A percentile compares a stretch with the other conserved stretches of the same genome.
These are phyloP conservation scores for Nematocida sp. DNA, from an alignment of 371 early-diverging fungal genomes.

Conservation along the genomic window DNA sequence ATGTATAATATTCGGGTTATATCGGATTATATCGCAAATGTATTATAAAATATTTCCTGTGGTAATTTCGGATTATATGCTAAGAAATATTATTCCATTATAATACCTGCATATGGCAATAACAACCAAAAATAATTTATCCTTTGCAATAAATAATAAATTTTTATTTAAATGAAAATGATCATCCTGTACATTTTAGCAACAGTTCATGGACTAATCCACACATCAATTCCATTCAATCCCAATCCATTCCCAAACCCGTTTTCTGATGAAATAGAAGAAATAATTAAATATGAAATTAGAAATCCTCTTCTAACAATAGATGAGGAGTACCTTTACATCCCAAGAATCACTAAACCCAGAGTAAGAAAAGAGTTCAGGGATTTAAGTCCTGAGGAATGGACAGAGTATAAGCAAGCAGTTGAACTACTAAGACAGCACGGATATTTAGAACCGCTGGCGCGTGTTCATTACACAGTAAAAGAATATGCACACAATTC, in stretches of 20 bases:
- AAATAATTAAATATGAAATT: neutral
- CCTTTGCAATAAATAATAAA: too few relatives aligned
- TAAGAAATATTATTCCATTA: too few relatives aligned
- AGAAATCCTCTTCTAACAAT: conserved; percentile 1
- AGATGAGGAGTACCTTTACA: conserved; percentile 7
- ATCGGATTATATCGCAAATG: too few relatives aligned
- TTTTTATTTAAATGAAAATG: neutral
- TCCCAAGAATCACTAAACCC: neutral
- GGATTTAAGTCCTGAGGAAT: conserved; percentile 50
- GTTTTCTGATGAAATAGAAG: neutral
- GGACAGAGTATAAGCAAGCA: conserved; percentile 47
- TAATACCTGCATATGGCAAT: too few relatives aligned
- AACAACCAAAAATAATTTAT: too few relatives aligned
- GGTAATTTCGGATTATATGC: too few relatives aligned
- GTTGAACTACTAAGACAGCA: conserved; percentile 28
- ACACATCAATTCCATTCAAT: conserved; percentile 6
- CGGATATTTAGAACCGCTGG: conserved; percentile 35
- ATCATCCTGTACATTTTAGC: neutral
- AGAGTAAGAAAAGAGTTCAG: conserved; percentile 53
- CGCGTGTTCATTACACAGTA: conserved; percentile 48
- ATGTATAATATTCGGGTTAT: too few relatives aligned
- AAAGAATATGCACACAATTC: conserved; percentile 69
- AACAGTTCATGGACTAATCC: neutral
- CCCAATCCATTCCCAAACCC: neutral
- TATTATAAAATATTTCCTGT: too few relatives aligned